Percentiles rank a stretch among this genome's conserved stretches.
Evolutionary conservation across 1,284 basidiomycete genomes (phyloP).

Genomic region (Clitocybe nebularis): DNA sequence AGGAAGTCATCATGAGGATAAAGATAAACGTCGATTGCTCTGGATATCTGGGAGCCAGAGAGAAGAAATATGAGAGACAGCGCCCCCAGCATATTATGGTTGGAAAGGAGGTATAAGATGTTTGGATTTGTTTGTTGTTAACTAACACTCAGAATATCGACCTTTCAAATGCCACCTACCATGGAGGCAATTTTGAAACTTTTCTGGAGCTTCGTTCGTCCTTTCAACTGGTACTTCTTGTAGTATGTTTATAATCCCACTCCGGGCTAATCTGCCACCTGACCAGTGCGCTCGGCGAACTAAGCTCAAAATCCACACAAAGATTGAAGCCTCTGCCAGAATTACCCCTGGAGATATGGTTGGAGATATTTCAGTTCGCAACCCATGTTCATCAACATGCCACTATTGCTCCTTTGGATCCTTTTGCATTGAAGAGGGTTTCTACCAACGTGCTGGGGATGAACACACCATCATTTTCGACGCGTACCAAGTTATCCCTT

Average conservation of each 20-base stretch:
- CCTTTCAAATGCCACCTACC: conserved; percentile 4
- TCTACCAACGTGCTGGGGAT: conserved; percentile 35
- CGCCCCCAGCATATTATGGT: conserved; percentile 22
- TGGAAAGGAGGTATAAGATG: conserved; percentile 19
- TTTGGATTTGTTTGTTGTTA: conserved; percentile 10
- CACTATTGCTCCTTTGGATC: conserved; percentile 36
- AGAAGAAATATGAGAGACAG: conserved; percentile 25
- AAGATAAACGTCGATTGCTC: conserved; percentile 54
- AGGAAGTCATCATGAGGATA: conserved; percentile 40
- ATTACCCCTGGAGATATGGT: conserved; percentile 51
- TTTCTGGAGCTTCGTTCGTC: conserved; percentile 21
- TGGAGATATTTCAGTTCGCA: conserved; percentile 54
- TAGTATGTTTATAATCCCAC: conserved; percentile 8
- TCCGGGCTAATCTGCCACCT: conserved; percentile 5
- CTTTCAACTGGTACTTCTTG: conserved; percentile 29
- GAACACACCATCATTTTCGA: conserved; percentile 37
- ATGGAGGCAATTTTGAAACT: conserved; percentile 25
- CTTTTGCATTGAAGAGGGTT: conserved; percentile 32
- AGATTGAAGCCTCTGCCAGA: conserved; percentile 20
- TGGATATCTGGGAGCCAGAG: conserved; percentile 24
- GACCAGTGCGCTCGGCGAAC: conserved; percentile 16
- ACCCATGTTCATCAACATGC: conserved; percentile 40
- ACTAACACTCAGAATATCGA: not conserved
- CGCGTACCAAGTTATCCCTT: conserved; percentile 44
- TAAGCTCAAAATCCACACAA: conserved; percentile 8